Evolutionary conservation across 139 green algal species (phyloP), one percentile per base, ranked within the genome.

Genomic region (Auxenochlorella pyrenoidosa): DNA sequence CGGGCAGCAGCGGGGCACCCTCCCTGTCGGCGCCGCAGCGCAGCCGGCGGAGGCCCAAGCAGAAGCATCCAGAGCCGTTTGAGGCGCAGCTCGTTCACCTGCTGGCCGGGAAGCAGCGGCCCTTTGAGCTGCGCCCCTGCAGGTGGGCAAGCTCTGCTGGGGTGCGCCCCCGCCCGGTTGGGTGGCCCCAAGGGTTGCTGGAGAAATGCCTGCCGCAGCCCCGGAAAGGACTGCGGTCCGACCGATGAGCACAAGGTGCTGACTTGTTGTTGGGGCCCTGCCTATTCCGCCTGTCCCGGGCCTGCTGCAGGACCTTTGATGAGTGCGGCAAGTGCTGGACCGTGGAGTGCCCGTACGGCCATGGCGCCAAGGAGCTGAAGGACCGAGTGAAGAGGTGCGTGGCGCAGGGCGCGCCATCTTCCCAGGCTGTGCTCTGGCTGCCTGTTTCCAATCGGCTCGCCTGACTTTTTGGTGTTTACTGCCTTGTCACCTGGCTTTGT

Each of bases 241-340:
- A n/a, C n/a, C n/a, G n/a, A n/a, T n/a, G n/a, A n/a, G n/a, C n/a
- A n/a, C n/a, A n/a, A n/a, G n/a, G n/a, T 32, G 26, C 63, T 34
- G 63, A 1, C 26, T 71, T 18, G 24, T 8, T 71, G 2, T 32
- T 32, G 32, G 16, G 63, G 63, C 26, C 63, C 26, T 71, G 63
- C 63, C 26, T 36, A 22, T 10, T 32, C 63, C 32, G 26, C 63
- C 63, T 71, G 63, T 22, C 63, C 5, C 34, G 22, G 1, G 63
- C 32, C 5, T 66, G 1, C 22, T 6, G n/a, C 76, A 82, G 76
- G 1, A 22, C 19, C 47, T 32, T 70, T 28, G n/a, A 34, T n/a
- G 79, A 84, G 24, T 75, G 58, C 13, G 79, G 79, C 34, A 26
- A 59, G 36, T 84, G 79, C 38, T 84, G 51, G 22, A 68, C 24